Base-by-base conservation (phyloP, 768 basidiomycete species). In the Crucibulum laeve region DNA sequence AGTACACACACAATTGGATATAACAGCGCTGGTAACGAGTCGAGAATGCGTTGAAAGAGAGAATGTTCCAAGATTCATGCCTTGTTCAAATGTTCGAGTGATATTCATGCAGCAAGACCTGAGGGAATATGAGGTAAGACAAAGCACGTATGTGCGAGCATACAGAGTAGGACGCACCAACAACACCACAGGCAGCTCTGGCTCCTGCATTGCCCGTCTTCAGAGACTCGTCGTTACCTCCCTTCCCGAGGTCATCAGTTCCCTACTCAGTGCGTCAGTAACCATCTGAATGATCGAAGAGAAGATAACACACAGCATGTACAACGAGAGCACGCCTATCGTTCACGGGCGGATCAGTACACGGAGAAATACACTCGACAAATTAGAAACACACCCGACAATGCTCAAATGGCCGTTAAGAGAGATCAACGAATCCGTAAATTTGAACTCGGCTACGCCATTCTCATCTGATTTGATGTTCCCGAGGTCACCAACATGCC, bases 131-230 rank as follows among this genome's bases (percentile, higher is more conserved):
- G 39, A 25, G 28, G n/a, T n/a, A 30, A 8, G 28, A 30, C n/a
- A n/a, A 30, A 30, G n/a, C 10, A 30, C 10, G 10, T 15, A 14
- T 3, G 36, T 11, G 11, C 2, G 3, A 38, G 11, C 18, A 15
- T 15, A 10, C 11, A 2, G 14, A 38, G 11, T 11, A 14, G 14
- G 19, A 2, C 5, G 13, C 19, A 78, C 85, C 87, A 51, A 91
- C 86, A 40, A 91, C 78, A 52, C 88, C 89, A 55, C 90, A 91
- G 10, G 90, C 88, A n/a, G 78, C 74, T 44, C 87, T 71, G 23
- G 70, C 79, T 8, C 84, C 84, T 13, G 89, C 83, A 55, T 91
- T 87, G 6, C 89, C 89, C 3, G 87, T 91, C 58, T 77, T 87
- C 44, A 82, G 65, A 17, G 84, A 85, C 50, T 88, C 87, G 22